Evolutionary conservation across 2,329 filamentous ascomycete species (phyloP), one percentile per base, ranked within the genome.

Genomic region (Colletotrichum chlorophyti): DNA sequence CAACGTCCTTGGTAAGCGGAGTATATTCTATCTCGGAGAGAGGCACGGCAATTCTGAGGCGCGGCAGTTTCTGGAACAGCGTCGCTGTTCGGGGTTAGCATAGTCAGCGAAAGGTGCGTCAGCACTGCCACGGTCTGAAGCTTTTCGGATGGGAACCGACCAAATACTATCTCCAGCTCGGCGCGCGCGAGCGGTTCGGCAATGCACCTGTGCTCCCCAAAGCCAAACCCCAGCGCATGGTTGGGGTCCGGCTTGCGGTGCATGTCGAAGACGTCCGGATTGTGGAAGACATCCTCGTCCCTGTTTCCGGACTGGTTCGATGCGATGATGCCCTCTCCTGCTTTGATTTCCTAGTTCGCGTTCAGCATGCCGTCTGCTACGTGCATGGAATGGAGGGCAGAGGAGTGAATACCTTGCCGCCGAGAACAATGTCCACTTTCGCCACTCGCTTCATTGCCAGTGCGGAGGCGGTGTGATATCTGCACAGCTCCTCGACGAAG

Each of bases 401-500:
- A 14, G n/a, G 5, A 12, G 8, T 3, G 7, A 51, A 8, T 63
- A 70, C 72, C 67, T 76, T 74, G 9, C 76, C 78, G 4, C 75
- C 74, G 19, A 81, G 65, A 31, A 71, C 70, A 19, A 81, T 67
- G 51, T 81, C 78, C 15, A 72, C 76, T 63, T 80, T 80, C 6
- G 79, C 78, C 2, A 77, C 77, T 12, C 80, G 69, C 51, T 77
- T 76, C 29, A 79, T 79, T 0, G 78, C 78, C 53, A 82, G 66
- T 2, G 79, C 73, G 1, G 76, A 80, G 1, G 73, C 76, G 1
- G 77, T 80, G 60, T 82, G 78, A 60, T 70, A 82, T 6, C 79
- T 71, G 61, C 76, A 80, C 1, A 82, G 71, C 65, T 83, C 80
- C 38, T 79, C 73, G 0, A 83, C 78, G 37, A 83, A 81, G 0